Percentiles rank a stretch among this genome's conserved stretches.
phyloP scores from a whole-genome alignment of 2,329 filamentous ascomycete genomes.

The Monosporascus sp. region DNA sequence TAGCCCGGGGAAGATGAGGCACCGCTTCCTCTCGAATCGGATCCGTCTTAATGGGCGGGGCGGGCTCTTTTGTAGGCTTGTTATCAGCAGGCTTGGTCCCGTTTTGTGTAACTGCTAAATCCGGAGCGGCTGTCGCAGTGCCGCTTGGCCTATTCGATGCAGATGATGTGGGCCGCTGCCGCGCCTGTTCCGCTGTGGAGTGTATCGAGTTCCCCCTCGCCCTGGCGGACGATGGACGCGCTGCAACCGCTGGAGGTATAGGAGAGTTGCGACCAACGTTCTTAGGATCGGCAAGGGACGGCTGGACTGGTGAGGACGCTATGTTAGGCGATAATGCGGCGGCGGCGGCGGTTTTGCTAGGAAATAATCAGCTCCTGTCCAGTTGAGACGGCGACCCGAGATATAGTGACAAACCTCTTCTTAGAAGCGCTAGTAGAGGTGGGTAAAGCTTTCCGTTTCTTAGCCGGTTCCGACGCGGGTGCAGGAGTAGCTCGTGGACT shows the following conservation, averaged over 20 bases:
- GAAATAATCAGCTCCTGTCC: constrained; percentile 7
- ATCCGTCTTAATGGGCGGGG: constrained; percentile 32
- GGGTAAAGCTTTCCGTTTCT: constrained; percentile 63
- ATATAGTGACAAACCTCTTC: constrained; percentile 60
- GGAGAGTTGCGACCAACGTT: constrained; percentile 52
- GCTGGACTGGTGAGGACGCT: constrained; percentile 70
- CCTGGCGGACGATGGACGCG: constrained; percentile 63
- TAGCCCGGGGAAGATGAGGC: constrained; percentile 18
- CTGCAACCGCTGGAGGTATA: constrained; percentile 43
- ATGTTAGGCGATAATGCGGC: constrained; percentile 62
- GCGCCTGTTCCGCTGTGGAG: constrained; percentile 49
- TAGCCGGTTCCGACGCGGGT: constrained; percentile 53
- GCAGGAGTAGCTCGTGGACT: constrained; percentile 67
- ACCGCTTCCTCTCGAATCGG: constrained; percentile 27
- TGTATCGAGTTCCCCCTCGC: constrained; percentile 71
- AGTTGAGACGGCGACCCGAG: constrained; percentile 7
- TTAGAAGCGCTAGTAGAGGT: constrained; percentile 66
- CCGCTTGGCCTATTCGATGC: constrained; percentile 59
- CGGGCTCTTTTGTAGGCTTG: constrained; percentile 47
- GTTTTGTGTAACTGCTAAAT: constrained; percentile 25
- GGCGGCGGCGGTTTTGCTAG: constrained; percentile 28
- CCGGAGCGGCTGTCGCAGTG: constrained; percentile 33
- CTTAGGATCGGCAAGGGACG: constrained; percentile 59
- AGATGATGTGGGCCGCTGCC: constrained; percentile 53
- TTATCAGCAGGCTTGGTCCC: constrained; percentile 36